Base-by-base conservation (phyloP, 495 filamentous ascomycete genomes). In the Daldinia vernicosa region DNA sequence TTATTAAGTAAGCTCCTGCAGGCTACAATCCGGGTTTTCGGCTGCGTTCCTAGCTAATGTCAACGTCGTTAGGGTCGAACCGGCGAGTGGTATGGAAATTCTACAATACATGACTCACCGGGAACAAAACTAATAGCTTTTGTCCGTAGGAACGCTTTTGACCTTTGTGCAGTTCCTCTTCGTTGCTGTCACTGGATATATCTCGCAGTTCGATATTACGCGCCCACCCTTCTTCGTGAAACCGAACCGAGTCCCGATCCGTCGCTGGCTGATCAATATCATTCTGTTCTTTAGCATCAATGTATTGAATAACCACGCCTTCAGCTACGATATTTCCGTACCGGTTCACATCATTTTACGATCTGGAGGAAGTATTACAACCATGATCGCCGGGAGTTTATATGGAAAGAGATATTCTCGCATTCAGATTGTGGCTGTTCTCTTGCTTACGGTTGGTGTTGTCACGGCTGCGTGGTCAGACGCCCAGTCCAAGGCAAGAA, bases 341-440 rank as follows among this genome's bases (percentile, higher is more conserved):
- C 95, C 95, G 24, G 88, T 99, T 51, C 95, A 99, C 75, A 99
- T 98, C 71, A 98, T 99, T 65, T 82, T 99, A 6, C 91, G 95
- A 19, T 97, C 94, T 43, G 97, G 94, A 24, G 96, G 95, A 8
- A 96, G 93, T 66, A 95, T 98, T 52, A 94, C 94, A 0, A 98
- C 95, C 0, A 93, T 99, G 86, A 77, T 89, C 6, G 91, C 95
- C 39, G 95, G 95, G 26, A 93, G 87, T 75, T 37, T 95, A n/a
- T 93, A 89, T 67, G 93, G 92, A 11, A 96, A 93, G 81, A 85
- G 84, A 76, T 99, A 97, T 72, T 92, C 92, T 14, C 84, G 81
- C 9, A 84, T 93, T 27, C 95, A 98, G 71, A 84, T 97, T 4
- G 73, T 91, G 5, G 89, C 92, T 9, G 95, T 98, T 26, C 80